These are phyloP conservation scores for Pyracantha coccinea DNA, from an alignment of 331 rosid species.

Conservation along the genomic window DNA sequence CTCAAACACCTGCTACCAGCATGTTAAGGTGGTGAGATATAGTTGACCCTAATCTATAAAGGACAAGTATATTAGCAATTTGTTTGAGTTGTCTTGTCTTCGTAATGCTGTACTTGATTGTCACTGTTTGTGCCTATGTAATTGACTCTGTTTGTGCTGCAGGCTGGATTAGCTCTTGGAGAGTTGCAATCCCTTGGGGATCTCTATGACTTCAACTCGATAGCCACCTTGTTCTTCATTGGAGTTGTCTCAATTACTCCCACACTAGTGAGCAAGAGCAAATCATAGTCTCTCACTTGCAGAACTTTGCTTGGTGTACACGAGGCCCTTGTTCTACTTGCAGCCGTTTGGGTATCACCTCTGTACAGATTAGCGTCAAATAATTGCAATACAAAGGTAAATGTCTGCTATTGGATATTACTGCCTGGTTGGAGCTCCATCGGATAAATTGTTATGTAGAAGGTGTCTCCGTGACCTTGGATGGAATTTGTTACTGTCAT, in stretches of 20 bases:
- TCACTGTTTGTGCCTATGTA: not conserved
- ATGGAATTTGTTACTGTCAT: not conserved
- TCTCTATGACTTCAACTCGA: slow-evolving; percentile 89
- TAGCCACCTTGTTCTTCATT: slow-evolving; percentile 77
- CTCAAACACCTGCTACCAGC: not conserved
- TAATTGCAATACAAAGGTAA: not conserved
- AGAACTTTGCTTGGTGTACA: slow-evolving; percentile 12
- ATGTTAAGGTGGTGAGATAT: not conserved
- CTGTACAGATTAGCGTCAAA: slow-evolving; percentile 17
- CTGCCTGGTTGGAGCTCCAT: not conserved
- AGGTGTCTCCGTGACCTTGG: not conserved
- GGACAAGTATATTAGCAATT: not conserved
- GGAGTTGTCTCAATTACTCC: slow-evolving; percentile 86
- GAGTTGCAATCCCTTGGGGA: slow-evolving; percentile 73
- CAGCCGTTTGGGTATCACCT: slow-evolving; percentile 10
- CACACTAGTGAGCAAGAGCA: slow-evolving; percentile 60
- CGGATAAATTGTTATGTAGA: not conserved
- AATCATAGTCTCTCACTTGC: slow-evolving; percentile 33
- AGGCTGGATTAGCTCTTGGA: slow-evolving; percentile 98
- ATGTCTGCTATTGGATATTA: not conserved
- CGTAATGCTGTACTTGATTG: not conserved
- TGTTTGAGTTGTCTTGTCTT: not conserved
- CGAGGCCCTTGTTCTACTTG: slow-evolving; percentile 21
- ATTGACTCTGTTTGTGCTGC: slow-evolving; percentile 10
- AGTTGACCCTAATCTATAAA: not conserved